These are phyloP conservation scores for Trapa bicornis DNA, from an alignment of 345 rosid species.

Conservation along the genomic window DNA sequence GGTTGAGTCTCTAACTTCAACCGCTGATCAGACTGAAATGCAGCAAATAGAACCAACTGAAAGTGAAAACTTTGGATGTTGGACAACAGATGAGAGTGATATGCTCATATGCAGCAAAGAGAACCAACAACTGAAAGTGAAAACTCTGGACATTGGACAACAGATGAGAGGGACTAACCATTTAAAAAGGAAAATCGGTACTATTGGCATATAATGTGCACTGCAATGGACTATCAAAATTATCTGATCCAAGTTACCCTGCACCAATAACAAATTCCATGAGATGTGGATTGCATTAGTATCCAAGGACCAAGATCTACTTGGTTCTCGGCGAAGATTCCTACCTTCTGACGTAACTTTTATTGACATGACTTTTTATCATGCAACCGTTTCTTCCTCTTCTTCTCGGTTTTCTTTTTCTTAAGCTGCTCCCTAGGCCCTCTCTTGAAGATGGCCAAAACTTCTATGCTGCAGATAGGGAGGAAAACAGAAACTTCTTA, in stretches of 20 bases:
- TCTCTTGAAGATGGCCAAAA: slow-evolving; percentile 69
- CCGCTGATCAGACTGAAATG: background rate
- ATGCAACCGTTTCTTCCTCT: slow-evolving; percentile 13
- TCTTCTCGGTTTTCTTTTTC: slow-evolving; percentile 59
- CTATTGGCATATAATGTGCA: too few relatives aligned
- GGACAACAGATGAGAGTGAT: background rate
- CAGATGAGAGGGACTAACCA: too few relatives aligned
- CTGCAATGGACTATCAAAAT: background rate
- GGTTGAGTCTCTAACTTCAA: background rate
- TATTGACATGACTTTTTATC: background rate
- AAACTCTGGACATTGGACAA: background rate
- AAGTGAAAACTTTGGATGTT: background rate
- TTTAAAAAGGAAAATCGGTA: too few relatives aligned
- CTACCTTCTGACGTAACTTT: background rate
- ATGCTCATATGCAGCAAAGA: background rate
- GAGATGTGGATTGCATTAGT: background rate
- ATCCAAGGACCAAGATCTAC: background rate
- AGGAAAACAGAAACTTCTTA: slow-evolving; percentile 1
- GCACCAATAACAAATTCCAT: background rate
- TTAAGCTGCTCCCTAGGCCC: slow-evolving; percentile 22
- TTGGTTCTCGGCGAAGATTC: background rate
- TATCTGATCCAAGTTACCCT: background rate
- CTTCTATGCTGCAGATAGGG: slow-evolving; percentile 53
- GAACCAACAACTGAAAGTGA: background rate
- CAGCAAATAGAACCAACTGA: background rate